These are phyloP conservation scores for Saccharomycopsis hybrid DNA, from an alignment of 1,139 yeast genomes.

Conservation along the genomic window DNA sequence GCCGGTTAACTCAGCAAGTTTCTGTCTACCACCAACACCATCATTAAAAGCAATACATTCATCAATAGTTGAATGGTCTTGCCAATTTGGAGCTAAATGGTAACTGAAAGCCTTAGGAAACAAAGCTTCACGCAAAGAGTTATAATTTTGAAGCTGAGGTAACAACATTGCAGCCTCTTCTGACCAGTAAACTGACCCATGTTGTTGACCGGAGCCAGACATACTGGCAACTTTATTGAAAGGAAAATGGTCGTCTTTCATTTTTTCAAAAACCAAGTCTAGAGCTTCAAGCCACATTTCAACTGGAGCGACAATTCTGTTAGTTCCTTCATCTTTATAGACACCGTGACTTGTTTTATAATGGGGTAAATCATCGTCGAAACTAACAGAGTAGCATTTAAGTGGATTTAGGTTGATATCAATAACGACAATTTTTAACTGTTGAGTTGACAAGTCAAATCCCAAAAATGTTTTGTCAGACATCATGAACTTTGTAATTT, in stretches of 20 bases:
- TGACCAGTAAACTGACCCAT: constrained; percentile 84
- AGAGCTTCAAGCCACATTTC: constrained; percentile 85
- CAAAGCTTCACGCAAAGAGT: constrained; percentile 39
- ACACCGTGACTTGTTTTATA: constrained; percentile 73
- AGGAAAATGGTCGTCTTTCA: constrained; percentile 49
- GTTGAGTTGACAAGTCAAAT: constrained; percentile 86
- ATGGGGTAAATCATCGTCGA: constrained; percentile 55
- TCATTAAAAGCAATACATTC: constrained; percentile 62
- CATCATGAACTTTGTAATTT: too few relatives aligned
- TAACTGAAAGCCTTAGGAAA: constrained; percentile 48
- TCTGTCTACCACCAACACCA: constrained; percentile 54
- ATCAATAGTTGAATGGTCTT: constrained; percentile 77
- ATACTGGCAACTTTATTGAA: constrained; percentile 59
- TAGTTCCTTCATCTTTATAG: constrained; percentile 41
- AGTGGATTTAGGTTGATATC: constrained; percentile 47
- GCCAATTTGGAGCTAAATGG: constrained; percentile 84
- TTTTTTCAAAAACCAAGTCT: constrained; percentile 52
- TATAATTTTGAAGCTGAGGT: constrained; percentile 27
- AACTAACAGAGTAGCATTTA: constrained; percentile 59
- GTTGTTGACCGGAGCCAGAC: constrained; percentile 89
- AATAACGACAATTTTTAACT: constrained; percentile 69
- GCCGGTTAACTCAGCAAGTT: constrained; percentile 67
- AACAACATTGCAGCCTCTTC: constrained; percentile 39
- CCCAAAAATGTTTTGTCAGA: constrained; percentile 47
- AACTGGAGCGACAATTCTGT: constrained; percentile 70